Evolutionary conservation across 176 grass and related monocot genomes (phyloP), one percentile per base, ranked within the genome.

Genomic region (Miscanthus lutarioriparius): DNA sequence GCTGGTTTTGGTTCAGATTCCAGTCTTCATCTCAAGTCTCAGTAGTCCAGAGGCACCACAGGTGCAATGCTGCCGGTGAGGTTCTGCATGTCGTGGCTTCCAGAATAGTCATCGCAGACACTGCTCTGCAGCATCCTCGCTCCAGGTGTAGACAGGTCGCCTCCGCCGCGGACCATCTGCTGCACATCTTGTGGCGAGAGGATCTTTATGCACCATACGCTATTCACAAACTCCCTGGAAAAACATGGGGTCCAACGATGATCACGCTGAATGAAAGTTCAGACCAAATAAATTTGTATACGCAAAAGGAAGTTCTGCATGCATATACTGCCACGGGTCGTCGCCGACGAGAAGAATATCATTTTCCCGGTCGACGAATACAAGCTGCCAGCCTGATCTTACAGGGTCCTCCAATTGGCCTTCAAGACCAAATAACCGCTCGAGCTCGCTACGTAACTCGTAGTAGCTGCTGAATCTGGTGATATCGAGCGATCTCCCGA

Each of bases 341-440:
- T 98, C 96, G 70, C 96, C 96, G 3, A 95, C 87, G 76, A 98
- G 96, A 95, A 98, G 96, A 83, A 91, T 80, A 83, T 98, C 91
- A 84, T 98, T 92, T 89, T 95, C 96, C 83, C 96, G 82, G 76
- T 98, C 96, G 83, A 95, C 89, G 73, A 98, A 98, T 87, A 98
- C 96, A 98, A 98, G 96, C 96, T 98, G 96, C 96, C 96, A 98
- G 96, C 96, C 96, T 98, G 96, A 98, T 98, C 96, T 98, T 81
- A 95, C 64, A 81, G 92, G 87, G 87, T 95, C 92, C 84, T 98
- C 91, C 85, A 98, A 84, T 90, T 90, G 93, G 80, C 96, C 95
- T 88, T 98, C 91, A 68, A 98, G 93, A 49, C 96, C 96, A 84
- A 98, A 98, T n/a, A 98, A 86, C 78, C 75, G 78, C 87, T 90